These are phyloP conservation scores for Yamadazyma friedrichii DNA, from an alignment of 1,139 yeast species.

Conservation along the genomic window DNA sequence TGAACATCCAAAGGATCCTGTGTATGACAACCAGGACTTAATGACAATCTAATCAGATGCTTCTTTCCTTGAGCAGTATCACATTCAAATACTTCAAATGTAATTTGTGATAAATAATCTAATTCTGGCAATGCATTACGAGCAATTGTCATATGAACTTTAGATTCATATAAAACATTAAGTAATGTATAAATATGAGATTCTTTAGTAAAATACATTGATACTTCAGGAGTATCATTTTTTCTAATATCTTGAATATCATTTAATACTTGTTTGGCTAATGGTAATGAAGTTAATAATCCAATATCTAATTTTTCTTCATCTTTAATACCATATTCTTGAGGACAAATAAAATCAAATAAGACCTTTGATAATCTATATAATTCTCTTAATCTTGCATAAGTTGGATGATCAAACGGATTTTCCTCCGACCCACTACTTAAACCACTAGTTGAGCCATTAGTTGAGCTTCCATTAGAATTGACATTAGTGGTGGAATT, in stretches of 20 bases:
- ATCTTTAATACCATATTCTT: constrained; percentile 96
- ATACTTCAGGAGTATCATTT: constrained; percentile 77
- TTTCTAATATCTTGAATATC: constrained; percentile 81
- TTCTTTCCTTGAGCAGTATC: constrained; percentile 65
- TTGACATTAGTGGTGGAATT: neutral
- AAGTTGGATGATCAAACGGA: constrained; percentile 81
- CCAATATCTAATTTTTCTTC: constrained; percentile 97
- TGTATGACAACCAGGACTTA: constrained; percentile 97
- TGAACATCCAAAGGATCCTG: constrained; percentile 97
- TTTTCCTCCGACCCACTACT: constrained; percentile 27
- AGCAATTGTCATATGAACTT: constrained; percentile 89
- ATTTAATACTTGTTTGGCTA: constrained; percentile 80
- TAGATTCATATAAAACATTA: constrained; percentile 91
- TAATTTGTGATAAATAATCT: constrained; percentile 92
- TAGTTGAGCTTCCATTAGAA: neutral
- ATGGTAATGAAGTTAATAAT: constrained; percentile 85
- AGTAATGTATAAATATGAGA: constrained; percentile 92
- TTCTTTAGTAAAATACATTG: constrained; percentile 93
- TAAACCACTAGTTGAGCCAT: neutral
- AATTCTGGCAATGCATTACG: constrained; percentile 95
- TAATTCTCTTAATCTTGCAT: constrained; percentile 78
- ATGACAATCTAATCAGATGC: constrained; percentile 81
- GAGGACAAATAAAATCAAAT: constrained; percentile 97
- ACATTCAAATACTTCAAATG: constrained; percentile 88
- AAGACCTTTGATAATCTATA: constrained; percentile 88